These are phyloP conservation scores for Tilletia caries DNA, from an alignment of 1,284 basidiomycete species.

Conservation along the genomic window DNA sequence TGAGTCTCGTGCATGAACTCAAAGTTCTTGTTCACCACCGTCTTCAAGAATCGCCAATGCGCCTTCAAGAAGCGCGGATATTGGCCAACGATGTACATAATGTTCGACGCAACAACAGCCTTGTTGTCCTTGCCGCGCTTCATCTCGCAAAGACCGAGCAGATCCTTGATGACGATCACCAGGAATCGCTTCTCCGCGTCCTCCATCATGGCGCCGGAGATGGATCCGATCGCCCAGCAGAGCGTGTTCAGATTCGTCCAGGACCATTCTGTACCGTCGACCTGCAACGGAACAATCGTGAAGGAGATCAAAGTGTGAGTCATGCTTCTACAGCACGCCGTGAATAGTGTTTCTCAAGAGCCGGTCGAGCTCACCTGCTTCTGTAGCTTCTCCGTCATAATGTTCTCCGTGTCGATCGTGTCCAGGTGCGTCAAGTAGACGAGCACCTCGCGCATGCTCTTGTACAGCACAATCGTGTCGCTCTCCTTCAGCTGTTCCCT, in stretches of 20 bases:
- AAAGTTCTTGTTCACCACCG: conserved; percentile 98
- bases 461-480: conserved; percentile 98
- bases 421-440: conserved; percentile 93
- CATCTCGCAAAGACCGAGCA: conserved; percentile 93
- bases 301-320: no score
- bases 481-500: conserved; percentile 99
- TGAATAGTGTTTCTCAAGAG: no score
- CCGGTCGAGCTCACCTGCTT: conserved; percentile 71
- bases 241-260: conserved; percentile 99
- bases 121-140: conserved; percentile 99
- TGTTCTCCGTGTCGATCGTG: conserved; percentile 90
- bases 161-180: conserved; percentile 97
- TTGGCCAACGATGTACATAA: conserved; percentile 99
- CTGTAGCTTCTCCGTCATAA: conserved; percentile 79
- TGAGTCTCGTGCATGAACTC: conserved; percentile 99
- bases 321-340: no score
- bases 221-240: conserved; percentile 99
- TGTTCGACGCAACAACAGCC: conserved; percentile 97
- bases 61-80: conserved; percentile 99
- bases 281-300: conserved; percentile 51
- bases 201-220: conserved; percentile 98
- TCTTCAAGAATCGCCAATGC: conserved; percentile 99
- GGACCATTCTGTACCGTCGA: conserved; percentile 96
- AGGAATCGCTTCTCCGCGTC: conserved; percentile 98
- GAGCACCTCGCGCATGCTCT: conserved; percentile 95